phyloP scores from a whole-genome alignment of 495 filamentous ascomycete species.

The Xylaria scruposa region DNA sequence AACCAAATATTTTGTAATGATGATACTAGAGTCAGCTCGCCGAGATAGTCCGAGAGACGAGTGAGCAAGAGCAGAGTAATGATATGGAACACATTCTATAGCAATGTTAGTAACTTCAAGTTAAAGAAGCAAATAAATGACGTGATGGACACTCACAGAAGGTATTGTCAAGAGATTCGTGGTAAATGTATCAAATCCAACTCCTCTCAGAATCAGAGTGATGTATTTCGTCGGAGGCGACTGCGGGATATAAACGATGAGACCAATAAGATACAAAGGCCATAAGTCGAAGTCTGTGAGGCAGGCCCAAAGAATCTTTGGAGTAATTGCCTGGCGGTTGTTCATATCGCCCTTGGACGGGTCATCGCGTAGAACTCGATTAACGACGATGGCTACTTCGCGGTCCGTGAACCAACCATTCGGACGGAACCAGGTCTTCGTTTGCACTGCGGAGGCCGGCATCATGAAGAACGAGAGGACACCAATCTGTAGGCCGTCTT shows the following conservation, averaged over 20 bases:
- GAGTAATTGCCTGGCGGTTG: conserved; percentile 66
- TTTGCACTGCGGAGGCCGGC: conserved; percentile 60
- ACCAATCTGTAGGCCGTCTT: conserved; percentile 40
- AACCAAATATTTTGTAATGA: conserved; percentile 63
- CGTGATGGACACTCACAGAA: conserved; percentile 21
- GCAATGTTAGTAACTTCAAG: conserved; percentile 15
- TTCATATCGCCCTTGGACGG: conserved; percentile 65
- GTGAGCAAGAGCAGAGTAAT: conserved; percentile 58
- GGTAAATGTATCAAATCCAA: conserved; percentile 71
- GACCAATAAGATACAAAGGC: conserved; percentile 71
- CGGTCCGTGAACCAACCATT: conserved; percentile 60
- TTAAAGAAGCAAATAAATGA: background rate
- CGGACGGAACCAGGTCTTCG: conserved; percentile 56
- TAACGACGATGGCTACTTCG: conserved; percentile 60
- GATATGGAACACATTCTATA: conserved; percentile 55
- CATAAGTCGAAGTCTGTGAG: conserved; percentile 77
- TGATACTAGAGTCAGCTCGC: conserved; percentile 62
- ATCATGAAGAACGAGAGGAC: conserved; percentile 61
- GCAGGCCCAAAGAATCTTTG: conserved; percentile 61
- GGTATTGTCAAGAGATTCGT: conserved; percentile 77
- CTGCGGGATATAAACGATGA: conserved; percentile 65
- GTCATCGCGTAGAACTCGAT: conserved; percentile 58
- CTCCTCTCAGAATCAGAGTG: conserved; percentile 64
- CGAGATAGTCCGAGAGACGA: conserved; percentile 63
- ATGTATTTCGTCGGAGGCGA: conserved; percentile 65